A percentile compares a stretch with the other conserved stretches of the same genome.
These are phyloP conservation scores for Scenedesmus sp. DNA, from an alignment of 163 green algal species.

Conservation along the genomic window DNA sequence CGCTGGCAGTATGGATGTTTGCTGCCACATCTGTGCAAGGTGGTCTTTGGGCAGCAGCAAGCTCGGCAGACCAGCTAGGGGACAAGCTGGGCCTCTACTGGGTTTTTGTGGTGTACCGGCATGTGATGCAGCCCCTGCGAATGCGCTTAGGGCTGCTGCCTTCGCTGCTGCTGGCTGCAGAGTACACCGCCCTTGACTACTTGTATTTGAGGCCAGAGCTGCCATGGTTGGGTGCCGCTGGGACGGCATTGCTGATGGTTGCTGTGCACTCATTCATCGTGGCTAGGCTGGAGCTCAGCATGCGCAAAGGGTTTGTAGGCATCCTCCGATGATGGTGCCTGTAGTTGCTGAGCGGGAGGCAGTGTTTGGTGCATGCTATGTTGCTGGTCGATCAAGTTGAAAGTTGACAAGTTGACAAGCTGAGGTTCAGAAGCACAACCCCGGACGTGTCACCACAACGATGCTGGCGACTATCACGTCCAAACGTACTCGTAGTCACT, in stretches of 20 bases:
- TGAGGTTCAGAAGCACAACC: not conserved
- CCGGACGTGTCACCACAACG: not conserved
- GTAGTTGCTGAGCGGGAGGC: not conserved
- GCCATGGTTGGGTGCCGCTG: not conserved
- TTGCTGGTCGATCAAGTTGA: not conserved
- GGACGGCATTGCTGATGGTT: not conserved
- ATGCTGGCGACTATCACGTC: not conserved
- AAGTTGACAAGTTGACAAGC: no score
- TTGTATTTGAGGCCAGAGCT: not conserved
- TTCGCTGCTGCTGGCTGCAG: not conserved
- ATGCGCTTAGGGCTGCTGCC: not conserved
- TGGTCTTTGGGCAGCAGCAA: not conserved
- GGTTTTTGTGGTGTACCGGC: not conserved
- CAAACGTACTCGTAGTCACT: no score
- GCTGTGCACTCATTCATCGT: not conserved
- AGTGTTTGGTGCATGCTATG: not conserved
- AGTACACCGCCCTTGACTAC: not conserved
- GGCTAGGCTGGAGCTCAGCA: not conserved
- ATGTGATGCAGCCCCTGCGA: not conserved
- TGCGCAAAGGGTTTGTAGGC: not conserved
- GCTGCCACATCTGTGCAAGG: not conserved
- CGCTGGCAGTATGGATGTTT: not conserved
- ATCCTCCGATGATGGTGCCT: not conserved
- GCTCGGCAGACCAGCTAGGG: not conserved
- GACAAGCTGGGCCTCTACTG: not conserved